Evolutionary conservation across 768 basidiomycete genomes (phyloP), one percentile per base, ranked within the genome.

Genomic region (Collybia nuda): DNA sequence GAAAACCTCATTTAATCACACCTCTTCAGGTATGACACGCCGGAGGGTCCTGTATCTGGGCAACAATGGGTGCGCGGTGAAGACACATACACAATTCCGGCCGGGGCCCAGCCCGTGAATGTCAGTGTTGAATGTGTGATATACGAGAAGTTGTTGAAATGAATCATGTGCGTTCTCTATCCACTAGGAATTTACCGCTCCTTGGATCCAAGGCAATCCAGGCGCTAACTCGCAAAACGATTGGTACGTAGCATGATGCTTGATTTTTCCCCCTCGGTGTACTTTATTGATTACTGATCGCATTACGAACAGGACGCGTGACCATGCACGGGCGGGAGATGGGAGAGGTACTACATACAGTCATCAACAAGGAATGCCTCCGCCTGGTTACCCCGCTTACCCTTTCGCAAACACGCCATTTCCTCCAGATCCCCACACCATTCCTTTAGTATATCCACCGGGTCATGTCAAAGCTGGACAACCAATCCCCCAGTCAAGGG

Each of bases 31-130:
- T 91, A 91, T 68, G 82, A 85, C 58, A 90, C 87, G 0, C 69
- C 82, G 8, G 77, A 74, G 56, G 88, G 88, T 5, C 56, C 87
- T 19, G 81, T 90, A 29, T 77, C 69, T 50, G 89, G 89, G 66
- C 77, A 80, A 43, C 80, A 81, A 58, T 81, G 77, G 80, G 71
- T 89, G 22, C 86, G 87, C 17, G 81, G 79, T n/a, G 88, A 90
- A 57, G 74, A 83, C 1, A 85, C 84, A 0, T 70, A 77, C 38
- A 75, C 84, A 38, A 56, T 83, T 40, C 88, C 88, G 35, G 41
- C 67, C 7, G 85, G 82, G 3, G 83, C 84, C 21, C 78, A 73
- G 47, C 82, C 82, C 8, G 86, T 85, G 3, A 78, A 67, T 57
- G 62, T 72, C 39, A 86, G 84, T 48, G 59, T 7, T 26, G 24